These are phyloP conservation scores for Phytophthora podocarpi DNA, from an alignment of 352 stramenopile species.

Conservation along the genomic window DNA sequence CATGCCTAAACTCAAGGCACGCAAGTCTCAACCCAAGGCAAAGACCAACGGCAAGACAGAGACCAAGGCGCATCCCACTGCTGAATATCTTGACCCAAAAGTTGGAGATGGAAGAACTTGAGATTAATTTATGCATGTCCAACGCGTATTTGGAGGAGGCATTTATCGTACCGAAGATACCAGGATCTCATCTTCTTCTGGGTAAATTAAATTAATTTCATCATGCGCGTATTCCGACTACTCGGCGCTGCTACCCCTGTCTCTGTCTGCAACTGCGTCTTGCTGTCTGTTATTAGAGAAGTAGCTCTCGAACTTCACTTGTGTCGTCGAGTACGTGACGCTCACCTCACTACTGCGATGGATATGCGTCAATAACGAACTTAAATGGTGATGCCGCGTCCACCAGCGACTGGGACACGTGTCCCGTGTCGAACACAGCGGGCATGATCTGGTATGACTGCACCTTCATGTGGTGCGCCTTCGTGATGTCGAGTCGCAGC, in stretches of 20 bases:
- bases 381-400: constrained; percentile 75
- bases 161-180: too few relatives aligned
- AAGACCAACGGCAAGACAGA: too few relatives aligned
- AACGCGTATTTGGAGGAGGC: too few relatives aligned
- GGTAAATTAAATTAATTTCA: constrained; percentile 44
- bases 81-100: too few relatives aligned
- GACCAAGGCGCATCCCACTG: too few relatives aligned
- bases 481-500: constrained; percentile 88
- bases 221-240: constrained; percentile 36
- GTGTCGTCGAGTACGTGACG: constrained; percentile 63
- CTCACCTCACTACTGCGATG: constrained; percentile 81
- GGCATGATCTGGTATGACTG: constrained; percentile 77
- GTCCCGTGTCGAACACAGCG: constrained; percentile 72
- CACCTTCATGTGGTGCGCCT: constrained; percentile 86
- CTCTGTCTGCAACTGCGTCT: constrained; percentile 83
- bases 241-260: constrained; percentile 79
- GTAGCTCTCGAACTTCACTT: constrained; percentile 86
- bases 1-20: too few relatives aligned
- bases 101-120: too few relatives aligned
- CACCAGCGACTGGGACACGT: constrained; percentile 55
- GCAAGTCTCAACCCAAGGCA: too few relatives aligned
- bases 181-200: constrained; percentile 2
- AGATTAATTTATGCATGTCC: too few relatives aligned
- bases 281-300: constrained; percentile 67
- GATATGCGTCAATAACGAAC: constrained; percentile 78